Conservation (phyloP, 805 yeast species). For the Teunomyces panamensis region DNA sequence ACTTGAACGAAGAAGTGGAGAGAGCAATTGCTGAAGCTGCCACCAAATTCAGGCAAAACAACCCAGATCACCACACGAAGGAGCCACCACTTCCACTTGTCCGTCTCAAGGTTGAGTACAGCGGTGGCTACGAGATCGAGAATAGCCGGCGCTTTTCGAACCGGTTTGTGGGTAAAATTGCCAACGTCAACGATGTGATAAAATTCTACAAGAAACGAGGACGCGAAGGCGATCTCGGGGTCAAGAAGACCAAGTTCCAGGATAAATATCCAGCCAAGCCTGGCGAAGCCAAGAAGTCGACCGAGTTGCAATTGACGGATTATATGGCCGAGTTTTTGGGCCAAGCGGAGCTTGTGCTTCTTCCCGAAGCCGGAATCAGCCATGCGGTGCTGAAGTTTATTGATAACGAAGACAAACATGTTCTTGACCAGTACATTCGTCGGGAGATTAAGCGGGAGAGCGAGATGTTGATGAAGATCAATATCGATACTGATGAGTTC, state of each 20-base stretch:
- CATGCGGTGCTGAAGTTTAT: slow-evolving; percentile 71
- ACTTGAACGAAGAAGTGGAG: slow-evolving; percentile 63
- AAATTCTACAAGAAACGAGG: slow-evolving; percentile 57
- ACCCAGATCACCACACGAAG: slow-evolving; percentile 16
- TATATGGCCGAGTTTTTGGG: slow-evolving; percentile 62
- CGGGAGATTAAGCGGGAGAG: slow-evolving; percentile 54
- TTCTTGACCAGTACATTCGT: slow-evolving; percentile 62
- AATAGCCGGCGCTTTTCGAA: slow-evolving; percentile 87
- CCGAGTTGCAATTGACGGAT: slow-evolving; percentile 51
- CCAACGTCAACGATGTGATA: slow-evolving; percentile 85
- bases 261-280: slow-evolving; percentile 12
- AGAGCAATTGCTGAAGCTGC: slow-evolving; percentile 59
- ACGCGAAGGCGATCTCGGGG: slow-evolving; percentile 7
- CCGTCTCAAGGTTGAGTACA: slow-evolving; percentile 80
- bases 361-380: slow-evolving; percentile 74
- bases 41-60: slow-evolving; percentile 41
- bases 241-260: slow-evolving; percentile 14
- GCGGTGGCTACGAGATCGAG: slow-evolving; percentile 89
- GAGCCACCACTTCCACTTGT: slow-evolving; percentile 72
- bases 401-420: slow-evolving; percentile 77
- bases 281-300: slow-evolving; percentile 13
- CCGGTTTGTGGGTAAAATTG: slow-evolving; percentile 84
- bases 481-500: slow-evolving; percentile 39
- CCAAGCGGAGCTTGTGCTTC: slow-evolving; percentile 60
- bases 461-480: slow-evolving; percentile 42